Evolutionary conservation across 1,284 basidiomycete species (phyloP).

Genomic region (Boletus semigastroideus): DNA sequence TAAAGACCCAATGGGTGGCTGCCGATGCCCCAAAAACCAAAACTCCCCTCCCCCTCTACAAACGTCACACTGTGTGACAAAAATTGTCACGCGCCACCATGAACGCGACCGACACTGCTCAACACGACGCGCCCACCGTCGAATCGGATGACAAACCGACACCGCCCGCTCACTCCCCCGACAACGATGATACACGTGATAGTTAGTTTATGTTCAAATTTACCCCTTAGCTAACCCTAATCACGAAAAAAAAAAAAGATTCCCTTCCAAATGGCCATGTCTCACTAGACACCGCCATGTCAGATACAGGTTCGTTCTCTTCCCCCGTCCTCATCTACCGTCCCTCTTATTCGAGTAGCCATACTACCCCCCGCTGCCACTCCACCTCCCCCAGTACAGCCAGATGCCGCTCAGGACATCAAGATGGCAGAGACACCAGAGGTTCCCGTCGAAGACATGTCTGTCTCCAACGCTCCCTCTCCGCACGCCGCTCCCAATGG

Average conservation of each 20-base stretch:
- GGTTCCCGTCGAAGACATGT: constrained; percentile 17
- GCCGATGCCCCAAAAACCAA: constrained; percentile 69
- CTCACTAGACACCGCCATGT: constrained; percentile 33
- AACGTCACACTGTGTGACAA: constrained; percentile 53
- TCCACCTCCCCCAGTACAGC: constrained; percentile 47
- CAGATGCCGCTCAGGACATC: constrained; percentile 52
- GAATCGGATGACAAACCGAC: constrained; percentile 31
- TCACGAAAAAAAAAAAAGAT: constrained; percentile 39
- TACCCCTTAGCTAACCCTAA: constrained; percentile 48
- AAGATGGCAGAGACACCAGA: constrained; percentile 42
- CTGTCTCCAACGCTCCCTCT: constrained; percentile 17
- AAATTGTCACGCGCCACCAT: constrained; percentile 52
- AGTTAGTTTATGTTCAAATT: constrained; percentile 30
- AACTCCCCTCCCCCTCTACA: constrained; percentile 51
- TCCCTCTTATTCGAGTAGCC: constrained; percentile 40
- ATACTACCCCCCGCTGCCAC: constrained; percentile 46
- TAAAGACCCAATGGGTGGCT: constrained; percentile 70
- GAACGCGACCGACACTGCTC: constrained; percentile 49
- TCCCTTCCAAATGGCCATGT: constrained; percentile 65
- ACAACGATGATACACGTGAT: constrained; percentile 37
- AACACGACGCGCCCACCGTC: constrained; percentile 32
- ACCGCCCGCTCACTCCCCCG: constrained; percentile 31
- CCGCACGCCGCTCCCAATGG: constrained; percentile 17
- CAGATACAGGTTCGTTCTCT: constrained; percentile 50
- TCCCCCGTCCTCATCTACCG: constrained; percentile 12